Conservation (phyloP, 2,329 filamentous ascomycete genomes). For the Colletotrichum sp. region DNA sequence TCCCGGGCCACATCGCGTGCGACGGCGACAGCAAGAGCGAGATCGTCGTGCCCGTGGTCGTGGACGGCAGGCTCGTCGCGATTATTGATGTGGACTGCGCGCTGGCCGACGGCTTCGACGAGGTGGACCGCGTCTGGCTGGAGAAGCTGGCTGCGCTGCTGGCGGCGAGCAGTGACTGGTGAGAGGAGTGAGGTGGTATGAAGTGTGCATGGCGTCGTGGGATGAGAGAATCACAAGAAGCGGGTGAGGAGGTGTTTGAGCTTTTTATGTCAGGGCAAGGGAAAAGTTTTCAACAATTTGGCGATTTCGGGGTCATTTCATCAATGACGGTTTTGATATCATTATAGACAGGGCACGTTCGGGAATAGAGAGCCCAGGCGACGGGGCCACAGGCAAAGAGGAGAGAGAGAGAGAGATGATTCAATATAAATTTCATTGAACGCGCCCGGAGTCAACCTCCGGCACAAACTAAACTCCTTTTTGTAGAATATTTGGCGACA, state of each 20-base stretch:
- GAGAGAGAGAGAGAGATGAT: not conserved
- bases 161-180: conserved; percentile 70
- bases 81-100: conserved; percentile 85
- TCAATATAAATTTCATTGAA: conserved; percentile 10
- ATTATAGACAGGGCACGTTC: not conserved
- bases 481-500: not conserved
- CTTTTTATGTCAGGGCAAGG: not conserved
- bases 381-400: not conserved
- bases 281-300: not conserved
- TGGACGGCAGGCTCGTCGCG: conserved; percentile 59
- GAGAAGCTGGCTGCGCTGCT: conserved; percentile 70
- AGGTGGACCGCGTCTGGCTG: conserved; percentile 68
- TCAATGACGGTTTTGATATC: not conserved
- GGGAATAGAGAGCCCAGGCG: not conserved
- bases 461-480: conserved; percentile 4
- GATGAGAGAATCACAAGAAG: not conserved
- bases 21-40: conserved; percentile 79
- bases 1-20: conserved; percentile 84
- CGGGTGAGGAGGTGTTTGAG: not conserved
- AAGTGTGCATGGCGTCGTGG: not conserved
- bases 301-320: not conserved
- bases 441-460: not conserved
- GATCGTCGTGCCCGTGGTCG: conserved; percentile 78
- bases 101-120: conserved; percentile 69
- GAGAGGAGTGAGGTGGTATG: not conserved